Evolutionary conservation across 2,329 filamentous ascomycete genomes (phyloP).

Genomic region (Alternaria viburni): DNA sequence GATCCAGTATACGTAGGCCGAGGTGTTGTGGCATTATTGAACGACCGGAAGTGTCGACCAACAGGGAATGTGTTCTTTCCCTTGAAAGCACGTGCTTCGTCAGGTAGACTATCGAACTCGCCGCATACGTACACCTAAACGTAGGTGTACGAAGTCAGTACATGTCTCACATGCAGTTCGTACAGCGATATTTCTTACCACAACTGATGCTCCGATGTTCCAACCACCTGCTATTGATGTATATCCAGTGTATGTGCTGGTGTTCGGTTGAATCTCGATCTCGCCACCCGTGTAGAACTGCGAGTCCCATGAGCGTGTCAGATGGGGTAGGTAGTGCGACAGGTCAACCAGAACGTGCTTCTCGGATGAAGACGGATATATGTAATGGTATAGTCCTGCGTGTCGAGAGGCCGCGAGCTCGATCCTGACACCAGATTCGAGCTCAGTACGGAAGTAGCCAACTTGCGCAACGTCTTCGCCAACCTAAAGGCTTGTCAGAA

Average conservation of each 20-base stretch:
- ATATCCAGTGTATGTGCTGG: constrained; percentile 40
- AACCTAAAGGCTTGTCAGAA: constrained; percentile 17
- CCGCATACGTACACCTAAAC: constrained; percentile 40
- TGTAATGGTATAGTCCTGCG: constrained; percentile 47
- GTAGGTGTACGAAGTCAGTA: background rate
- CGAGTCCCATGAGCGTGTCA: constrained; percentile 43
- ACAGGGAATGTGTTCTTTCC: constrained; percentile 48
- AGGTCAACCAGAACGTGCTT: constrained; percentile 56
- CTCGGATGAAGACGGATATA: constrained; percentile 44
- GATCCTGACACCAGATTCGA: constrained; percentile 44
- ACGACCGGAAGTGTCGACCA: constrained; percentile 41
- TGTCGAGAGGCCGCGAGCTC: constrained; percentile 48
- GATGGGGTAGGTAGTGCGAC: constrained; percentile 52
- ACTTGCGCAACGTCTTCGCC: constrained; percentile 43
- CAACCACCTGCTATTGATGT: constrained; percentile 46
- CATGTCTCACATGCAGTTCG: background rate
- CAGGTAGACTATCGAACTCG: constrained; percentile 38
- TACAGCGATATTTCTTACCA: background rate
- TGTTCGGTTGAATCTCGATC: constrained; percentile 41
- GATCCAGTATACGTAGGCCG: constrained; percentile 37
- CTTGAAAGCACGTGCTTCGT: constrained; percentile 36
- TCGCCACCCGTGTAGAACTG: constrained; percentile 47
- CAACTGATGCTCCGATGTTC: no score
- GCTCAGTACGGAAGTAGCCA: constrained; percentile 45
- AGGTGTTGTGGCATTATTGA: constrained; percentile 39